A percentile compares a stretch with the other conserved stretches of the same genome.
Evolutionary conservation across 306 rosid genomes (phyloP).

Genomic region (Cyamopsis tetragonoloba): DNA sequence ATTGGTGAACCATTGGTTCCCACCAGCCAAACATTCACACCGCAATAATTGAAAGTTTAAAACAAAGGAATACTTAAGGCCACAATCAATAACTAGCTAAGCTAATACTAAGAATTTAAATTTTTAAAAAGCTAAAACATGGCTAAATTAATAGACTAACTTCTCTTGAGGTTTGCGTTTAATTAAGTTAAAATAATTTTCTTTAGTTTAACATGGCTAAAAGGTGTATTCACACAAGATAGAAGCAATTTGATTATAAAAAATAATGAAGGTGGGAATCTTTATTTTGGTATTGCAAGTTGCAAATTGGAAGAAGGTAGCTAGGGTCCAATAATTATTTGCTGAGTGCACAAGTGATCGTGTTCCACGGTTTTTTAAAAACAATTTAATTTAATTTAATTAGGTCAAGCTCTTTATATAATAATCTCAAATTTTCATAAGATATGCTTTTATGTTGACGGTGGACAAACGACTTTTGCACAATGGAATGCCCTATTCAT

Average conservation of each 20-base stretch:
- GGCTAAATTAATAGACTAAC: too few relatives aligned
- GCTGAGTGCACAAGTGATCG: background rate
- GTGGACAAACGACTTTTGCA: constrained; percentile 25
- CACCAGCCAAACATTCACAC: background rate
- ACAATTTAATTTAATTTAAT: too few relatives aligned
- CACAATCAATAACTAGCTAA: background rate
- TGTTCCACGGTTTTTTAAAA: background rate
- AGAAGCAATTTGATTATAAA: background rate
- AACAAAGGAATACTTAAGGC: background rate
- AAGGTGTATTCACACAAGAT: background rate
- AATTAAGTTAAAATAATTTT: too few relatives aligned
- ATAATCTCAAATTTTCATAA: background rate
- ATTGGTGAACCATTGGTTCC: background rate
- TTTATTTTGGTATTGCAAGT: constrained; percentile 23
- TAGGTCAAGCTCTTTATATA: constrained; percentile 24
- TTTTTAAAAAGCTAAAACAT: too few relatives aligned
- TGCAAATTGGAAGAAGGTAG: constrained; percentile 26
- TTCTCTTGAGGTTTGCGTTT: too few relatives aligned
- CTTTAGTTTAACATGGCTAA: constrained; percentile 13
- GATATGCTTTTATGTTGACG: constrained; percentile 28
- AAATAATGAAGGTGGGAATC: constrained; percentile 10
- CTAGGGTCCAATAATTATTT: constrained; percentile 17
- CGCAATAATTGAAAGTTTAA: background rate
- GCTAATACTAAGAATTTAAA: background rate
- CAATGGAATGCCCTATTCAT: background rate